These are phyloP conservation scores for Leptographium lundbergii DNA, from an alignment of 2,329 filamentous ascomycete species.

Conservation along the genomic window DNA sequence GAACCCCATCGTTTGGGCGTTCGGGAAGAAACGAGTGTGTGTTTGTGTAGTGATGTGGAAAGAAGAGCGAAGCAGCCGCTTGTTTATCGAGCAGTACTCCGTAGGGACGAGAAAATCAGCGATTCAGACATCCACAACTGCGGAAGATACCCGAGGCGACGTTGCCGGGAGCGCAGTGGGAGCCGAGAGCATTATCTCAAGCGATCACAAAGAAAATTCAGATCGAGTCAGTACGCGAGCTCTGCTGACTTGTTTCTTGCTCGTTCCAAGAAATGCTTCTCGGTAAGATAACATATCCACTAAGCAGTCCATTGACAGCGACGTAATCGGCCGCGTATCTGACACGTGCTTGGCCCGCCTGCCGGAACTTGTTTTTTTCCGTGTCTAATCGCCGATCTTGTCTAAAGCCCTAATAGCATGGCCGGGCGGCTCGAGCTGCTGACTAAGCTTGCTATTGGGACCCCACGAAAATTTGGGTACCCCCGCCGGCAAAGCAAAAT, in stretches of 20 bases:
- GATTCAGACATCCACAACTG: not conserved
- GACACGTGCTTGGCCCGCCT: not conserved
- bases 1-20: not conserved
- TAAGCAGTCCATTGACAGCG: not conserved
- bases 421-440: not conserved
- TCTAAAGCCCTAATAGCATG: not conserved
- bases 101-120: too few relatives aligned
- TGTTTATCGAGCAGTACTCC: too few relatives aligned
- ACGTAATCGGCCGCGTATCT: not conserved
- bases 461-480: slow-evolving; percentile 7
- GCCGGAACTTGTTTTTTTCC: not conserved
- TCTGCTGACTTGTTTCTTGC: not conserved
- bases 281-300: not conserved
- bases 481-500: not conserved
- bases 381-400: not conserved
- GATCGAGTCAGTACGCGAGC: not conserved
- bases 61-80: too few relatives aligned
- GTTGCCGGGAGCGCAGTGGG: not conserved
- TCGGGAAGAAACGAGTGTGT: too few relatives aligned
- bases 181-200: not conserved
- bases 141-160: not conserved
- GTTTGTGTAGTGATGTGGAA: too few relatives aligned
- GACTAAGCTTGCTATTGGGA: slow-evolving; percentile 1
- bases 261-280: not conserved
- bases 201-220: not conserved